Evolutionary conservation across 2,329 filamentous ascomycete species (phyloP), one percentile per base, ranked within the genome.

Genomic region (Diaporthe destruens): DNA sequence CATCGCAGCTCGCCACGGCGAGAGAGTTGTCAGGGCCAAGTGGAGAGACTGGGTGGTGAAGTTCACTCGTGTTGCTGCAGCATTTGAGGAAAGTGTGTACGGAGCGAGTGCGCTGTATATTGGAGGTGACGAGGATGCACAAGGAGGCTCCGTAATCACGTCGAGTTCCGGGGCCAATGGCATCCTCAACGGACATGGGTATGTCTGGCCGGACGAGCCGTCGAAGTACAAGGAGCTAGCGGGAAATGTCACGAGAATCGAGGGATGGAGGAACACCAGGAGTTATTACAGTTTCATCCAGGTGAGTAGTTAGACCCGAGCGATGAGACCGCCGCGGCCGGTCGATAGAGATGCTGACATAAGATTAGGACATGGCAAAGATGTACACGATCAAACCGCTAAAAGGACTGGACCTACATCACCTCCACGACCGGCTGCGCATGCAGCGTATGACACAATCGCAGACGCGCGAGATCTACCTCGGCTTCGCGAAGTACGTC

Each of bases 231-330:
- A 92, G 77, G 96, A 99, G 82, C 88, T 99, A 49, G 93, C 95
- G 20, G 96, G 95, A 3, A 98, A 97, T 74, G 94, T 96, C 59
- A 94, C 94, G 72, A 89, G 96, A 71, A 97, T 99, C 74, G 96
- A 99, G 84, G 96, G 96, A 71, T 99, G 96, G 96, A 91, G 96
- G 76, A 97, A 94, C 75, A 98, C 96, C 1, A 89, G 96, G 74
- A 97, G 94, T 79, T 99, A 99, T 80, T 98, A 97, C 83, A 95
- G 94, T 76, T 98, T 94, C 80, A 96, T 98, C 75, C 94, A 97
- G 85, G 94, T 91, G 82, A 77, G 85, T 55, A 25, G 9, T 16
- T 6, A 44, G 44, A n/a, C 20, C 9, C n/a, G 9, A 61, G 39
- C 3, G 32, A 14, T 16, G 84, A 72, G 81, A 83, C n/a, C 81